Conservation (phyloP, 768 basidiomycete species). For the Suillus occidentalis region DNA sequence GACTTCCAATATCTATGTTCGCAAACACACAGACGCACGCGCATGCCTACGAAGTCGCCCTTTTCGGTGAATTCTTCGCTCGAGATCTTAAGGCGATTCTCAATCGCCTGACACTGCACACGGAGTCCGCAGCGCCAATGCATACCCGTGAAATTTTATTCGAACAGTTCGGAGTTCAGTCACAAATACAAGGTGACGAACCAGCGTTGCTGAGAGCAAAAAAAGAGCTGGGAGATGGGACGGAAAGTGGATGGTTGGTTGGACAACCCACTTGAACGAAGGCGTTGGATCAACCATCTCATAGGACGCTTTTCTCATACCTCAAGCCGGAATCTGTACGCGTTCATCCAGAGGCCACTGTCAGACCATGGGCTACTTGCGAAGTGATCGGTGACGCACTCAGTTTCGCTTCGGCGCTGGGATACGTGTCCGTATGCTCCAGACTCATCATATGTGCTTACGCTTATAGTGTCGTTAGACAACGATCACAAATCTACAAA, state of each 20-base stretch:
- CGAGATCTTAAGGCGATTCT: constrained; percentile 74
- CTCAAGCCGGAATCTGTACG: constrained; percentile 83
- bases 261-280: background rate
- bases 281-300: constrained; percentile 2
- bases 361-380: constrained; percentile 80
- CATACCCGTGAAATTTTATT: constrained; percentile 80
- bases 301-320: constrained; percentile 76
- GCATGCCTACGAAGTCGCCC: constrained; percentile 77
- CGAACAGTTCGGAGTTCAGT: constrained; percentile 70
- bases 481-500: constrained; percentile 78
- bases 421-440: constrained; percentile 57
- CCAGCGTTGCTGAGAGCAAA: constrained; percentile 70
- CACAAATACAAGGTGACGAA: constrained; percentile 64
- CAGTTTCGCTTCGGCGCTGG: constrained; percentile 77
- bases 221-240: constrained; percentile 66
- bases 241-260: constrained; percentile 59
- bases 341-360: constrained; percentile 83
- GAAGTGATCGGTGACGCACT: constrained; percentile 79
- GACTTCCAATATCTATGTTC: constrained; percentile 17
- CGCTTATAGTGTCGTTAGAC: constrained; percentile 34
- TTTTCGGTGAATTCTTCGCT: constrained; percentile 80
- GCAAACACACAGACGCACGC: constrained; percentile 30
- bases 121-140: constrained; percentile 73
- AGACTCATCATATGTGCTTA: background rate
- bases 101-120: constrained; percentile 79